Percentiles rank a stretch among this genome's conserved stretches.
These are phyloP conservation scores for Crithidia bombi DNA, from an alignment of 208 protist species.

Conservation along the genomic window DNA sequence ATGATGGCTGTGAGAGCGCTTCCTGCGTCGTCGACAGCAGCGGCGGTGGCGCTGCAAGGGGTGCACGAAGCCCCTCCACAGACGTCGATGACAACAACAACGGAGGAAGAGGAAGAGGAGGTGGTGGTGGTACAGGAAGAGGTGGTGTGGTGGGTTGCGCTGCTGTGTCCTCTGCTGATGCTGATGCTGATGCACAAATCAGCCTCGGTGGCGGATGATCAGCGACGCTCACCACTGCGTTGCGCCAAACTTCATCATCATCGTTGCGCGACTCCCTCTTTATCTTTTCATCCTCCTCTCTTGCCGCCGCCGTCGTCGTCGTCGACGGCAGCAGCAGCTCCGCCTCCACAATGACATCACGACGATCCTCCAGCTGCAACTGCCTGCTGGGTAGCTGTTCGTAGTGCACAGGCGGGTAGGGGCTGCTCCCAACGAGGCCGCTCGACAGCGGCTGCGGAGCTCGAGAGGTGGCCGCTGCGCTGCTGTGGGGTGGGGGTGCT, in stretches of 20 bases:
- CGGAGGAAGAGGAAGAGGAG: neutral
- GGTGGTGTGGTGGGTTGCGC: neutral
- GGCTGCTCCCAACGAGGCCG: neutral
- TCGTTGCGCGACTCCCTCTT: too few relatives aligned
- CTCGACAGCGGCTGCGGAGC: neutral
- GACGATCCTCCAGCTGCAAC: constrained; percentile 35
- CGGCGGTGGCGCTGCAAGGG: too few relatives aligned
- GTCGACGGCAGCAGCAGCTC: neutral
- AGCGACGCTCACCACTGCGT: too few relatives aligned
- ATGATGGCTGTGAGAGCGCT: too few relatives aligned
- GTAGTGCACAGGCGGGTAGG: constrained; percentile 14
- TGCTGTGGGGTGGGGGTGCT: too few relatives aligned
- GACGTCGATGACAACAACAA: too few relatives aligned
- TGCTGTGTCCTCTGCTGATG: too few relatives aligned
- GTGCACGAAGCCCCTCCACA: too few relatives aligned
- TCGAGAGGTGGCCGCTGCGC: neutral
- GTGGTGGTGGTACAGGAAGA: neutral
- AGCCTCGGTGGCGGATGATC: too few relatives aligned
- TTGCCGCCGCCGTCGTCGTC: neutral
- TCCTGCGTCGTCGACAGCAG: too few relatives aligned
- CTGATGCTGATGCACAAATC: too few relatives aligned
- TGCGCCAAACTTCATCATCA: too few relatives aligned
- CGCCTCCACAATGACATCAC: constrained; percentile 49
- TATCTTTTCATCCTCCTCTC: neutral
- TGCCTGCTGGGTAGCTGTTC: constrained; percentile 21